Evolutionary conservation across 2,329 filamentous ascomycete genomes (phyloP), one percentile per base, ranked within the genome.

Genomic region (Aureobasidium namibiae): DNA sequence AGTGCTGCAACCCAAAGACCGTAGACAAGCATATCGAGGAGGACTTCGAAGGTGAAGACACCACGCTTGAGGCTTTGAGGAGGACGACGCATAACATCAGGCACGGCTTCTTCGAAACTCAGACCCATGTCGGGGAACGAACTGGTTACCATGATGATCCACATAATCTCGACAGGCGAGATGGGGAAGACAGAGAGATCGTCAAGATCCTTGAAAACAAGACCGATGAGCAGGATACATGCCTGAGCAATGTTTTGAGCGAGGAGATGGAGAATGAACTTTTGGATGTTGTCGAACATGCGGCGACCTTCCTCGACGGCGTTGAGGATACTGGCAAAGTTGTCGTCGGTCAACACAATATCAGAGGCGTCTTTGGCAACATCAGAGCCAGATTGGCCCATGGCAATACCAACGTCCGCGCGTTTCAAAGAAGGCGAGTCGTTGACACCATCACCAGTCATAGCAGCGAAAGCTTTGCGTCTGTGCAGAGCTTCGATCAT

Each of bases 141-240:
- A 41, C 89, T 92, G 0, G 91, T 96, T 59, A 94, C 82, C 88
- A 95, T 92, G 73, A 95, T 95, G 71, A 96, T 90, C 90, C 90
- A 96, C 61, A 96, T 82, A 63, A 95, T 92, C 67, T 95, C 86
- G 3, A 95, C 83, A 0, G 90, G 89, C 0, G 88, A 85, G 34
- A 95, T 82, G 11, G 90, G 90, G 70, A 95, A 95, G 8, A 94
- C 89, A 0, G 89, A 92, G 61, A 88, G 80, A 9, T 82, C 81
- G 8, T 77, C 75, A 1, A 73, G 63, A 68, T 95, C 90, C 65
- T 89, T 87, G 75, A 95, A 94, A 0, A 80, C 87, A 2, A 95
- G 82, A 49, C 90, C 90, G 41, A 89, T 85, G 23, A 95, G 83
- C 21, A 95, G 77, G 0, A 89, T 85, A 63, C 89, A 86, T 9